Percentiles rank a stretch among this genome's conserved stretches.
Evolutionary conservation across 2,329 filamentous ascomycete species (phyloP).

Genomic region (Ambrosiella xylebori): DNA sequence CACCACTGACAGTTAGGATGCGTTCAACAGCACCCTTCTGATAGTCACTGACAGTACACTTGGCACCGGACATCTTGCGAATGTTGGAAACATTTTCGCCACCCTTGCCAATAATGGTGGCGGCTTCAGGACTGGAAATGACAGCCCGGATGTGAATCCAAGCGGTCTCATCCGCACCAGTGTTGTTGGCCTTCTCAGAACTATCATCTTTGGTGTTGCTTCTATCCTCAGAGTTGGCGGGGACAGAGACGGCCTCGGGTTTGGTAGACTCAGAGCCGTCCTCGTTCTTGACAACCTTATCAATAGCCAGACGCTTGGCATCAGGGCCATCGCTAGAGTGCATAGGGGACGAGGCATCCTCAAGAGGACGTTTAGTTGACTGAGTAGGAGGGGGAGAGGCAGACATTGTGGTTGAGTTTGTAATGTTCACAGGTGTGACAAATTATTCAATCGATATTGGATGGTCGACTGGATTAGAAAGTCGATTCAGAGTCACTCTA

Average conservation of each 20-base stretch:
- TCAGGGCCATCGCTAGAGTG: conserved; percentile 85
- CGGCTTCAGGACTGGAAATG: conserved; percentile 92
- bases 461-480: neutral
- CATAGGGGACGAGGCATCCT: conserved; percentile 95
- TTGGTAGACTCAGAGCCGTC: conserved; percentile 32
- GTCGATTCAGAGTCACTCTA: neutral
- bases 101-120: conserved; percentile 94
- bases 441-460: neutral
- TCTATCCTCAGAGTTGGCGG: conserved; percentile 26
- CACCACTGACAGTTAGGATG: conserved; percentile 90
- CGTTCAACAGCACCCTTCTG: conserved; percentile 92
- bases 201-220: conserved; percentile 32
- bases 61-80: conserved; percentile 81
- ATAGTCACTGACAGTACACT: conserved; percentile 98
- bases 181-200: conserved; percentile 24
- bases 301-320: conserved; percentile 87
- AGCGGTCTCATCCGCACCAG: conserved; percentile 68
- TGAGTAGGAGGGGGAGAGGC: conserved; percentile 50
- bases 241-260: conserved; percentile 22
- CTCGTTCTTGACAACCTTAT: conserved; percentile 67
- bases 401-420: conserved; percentile 38
- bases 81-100: conserved; percentile 98
- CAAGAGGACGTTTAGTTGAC: conserved; percentile 77
- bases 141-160: conserved; percentile 97
- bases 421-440: neutral